phyloP scores from a whole-genome alignment of 441 rosid genomes.

The Populus hybrid region DNA sequence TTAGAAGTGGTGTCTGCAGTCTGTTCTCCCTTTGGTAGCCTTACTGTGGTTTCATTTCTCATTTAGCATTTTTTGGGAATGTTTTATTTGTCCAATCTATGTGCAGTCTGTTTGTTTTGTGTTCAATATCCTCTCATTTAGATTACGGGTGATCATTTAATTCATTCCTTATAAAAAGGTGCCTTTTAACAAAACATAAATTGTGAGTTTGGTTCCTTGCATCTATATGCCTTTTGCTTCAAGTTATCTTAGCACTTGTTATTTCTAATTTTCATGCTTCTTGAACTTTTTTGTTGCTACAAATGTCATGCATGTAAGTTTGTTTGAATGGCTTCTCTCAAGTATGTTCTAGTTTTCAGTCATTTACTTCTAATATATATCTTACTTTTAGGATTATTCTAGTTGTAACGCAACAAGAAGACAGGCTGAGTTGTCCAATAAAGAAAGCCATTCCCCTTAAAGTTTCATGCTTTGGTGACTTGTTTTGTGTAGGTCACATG shows the following conservation, averaged over 20 bases:
- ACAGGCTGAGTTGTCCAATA: background rate
- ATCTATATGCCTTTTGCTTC: constrained; percentile 4
- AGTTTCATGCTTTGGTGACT: constrained; percentile 15
- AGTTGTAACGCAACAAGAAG: background rate
- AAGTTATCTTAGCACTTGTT: background rate
- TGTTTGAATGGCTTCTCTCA: background rate
- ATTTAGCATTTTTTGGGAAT: background rate
- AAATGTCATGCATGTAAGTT: background rate
- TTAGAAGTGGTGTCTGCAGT: background rate
- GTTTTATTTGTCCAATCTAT: background rate
- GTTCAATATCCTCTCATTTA: background rate
- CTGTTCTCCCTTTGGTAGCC: background rate
- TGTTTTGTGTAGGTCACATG: constrained; percentile 74
- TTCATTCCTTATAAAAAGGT: background rate
- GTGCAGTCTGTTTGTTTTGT: background rate
- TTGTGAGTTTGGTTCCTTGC: constrained; percentile 1
- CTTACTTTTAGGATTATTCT: background rate
- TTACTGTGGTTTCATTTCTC: background rate
- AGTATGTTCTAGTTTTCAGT: constrained; percentile 7
- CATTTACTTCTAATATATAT: background rate
- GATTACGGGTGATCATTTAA: background rate
- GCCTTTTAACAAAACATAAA: background rate
- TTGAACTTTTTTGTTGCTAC: background rate
- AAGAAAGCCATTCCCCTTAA: constrained; percentile 5
- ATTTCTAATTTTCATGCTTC: background rate